Conservation (phyloP, 352 stramenopile genomes). For the Pythium brassicae region DNA sequence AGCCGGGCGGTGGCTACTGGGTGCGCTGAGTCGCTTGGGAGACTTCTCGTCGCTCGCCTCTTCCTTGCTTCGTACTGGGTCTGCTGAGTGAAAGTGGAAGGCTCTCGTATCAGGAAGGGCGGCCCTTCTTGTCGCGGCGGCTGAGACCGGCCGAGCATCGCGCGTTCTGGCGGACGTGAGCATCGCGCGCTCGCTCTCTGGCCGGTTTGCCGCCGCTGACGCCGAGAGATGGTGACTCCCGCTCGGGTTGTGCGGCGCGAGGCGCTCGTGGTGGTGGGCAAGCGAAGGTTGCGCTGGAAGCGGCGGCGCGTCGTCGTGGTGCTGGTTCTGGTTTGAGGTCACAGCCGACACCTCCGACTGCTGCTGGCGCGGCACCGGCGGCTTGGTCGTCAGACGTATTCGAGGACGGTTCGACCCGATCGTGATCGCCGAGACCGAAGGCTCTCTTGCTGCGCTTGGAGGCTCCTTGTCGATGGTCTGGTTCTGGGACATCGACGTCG, state of each 20-base stretch:
- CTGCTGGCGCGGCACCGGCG: slow-evolving; percentile 46
- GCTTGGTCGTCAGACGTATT: slow-evolving; percentile 46
- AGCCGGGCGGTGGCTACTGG: neutral
- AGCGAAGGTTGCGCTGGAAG: slow-evolving; percentile 4
- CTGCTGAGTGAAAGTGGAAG: neutral
- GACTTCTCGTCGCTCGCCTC: neutral
- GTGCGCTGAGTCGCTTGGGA: neutral
- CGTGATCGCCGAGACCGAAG: slow-evolving; percentile 10
- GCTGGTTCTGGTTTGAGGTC: slow-evolving; percentile 12
- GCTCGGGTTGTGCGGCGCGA: neutral
- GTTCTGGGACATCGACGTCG: slow-evolving; percentile 8
- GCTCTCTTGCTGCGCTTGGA: neutral
- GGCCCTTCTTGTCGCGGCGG: neutral
- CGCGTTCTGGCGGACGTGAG: neutral
- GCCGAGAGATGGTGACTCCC: neutral
- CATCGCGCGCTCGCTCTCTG: neutral
- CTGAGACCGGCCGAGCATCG: neutral
- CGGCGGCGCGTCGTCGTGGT: neutral
- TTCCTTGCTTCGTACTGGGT: neutral
- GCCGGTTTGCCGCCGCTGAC: neutral
- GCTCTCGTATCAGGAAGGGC: neutral
- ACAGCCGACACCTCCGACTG: neutral
- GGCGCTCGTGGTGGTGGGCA: neutral
- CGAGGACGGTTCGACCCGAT: slow-evolving; percentile 51
- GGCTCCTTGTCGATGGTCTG: neutral